Conservation (phyloP, 2,329 filamentous ascomycete species). For the Aspergillus viridinutans region DNA sequence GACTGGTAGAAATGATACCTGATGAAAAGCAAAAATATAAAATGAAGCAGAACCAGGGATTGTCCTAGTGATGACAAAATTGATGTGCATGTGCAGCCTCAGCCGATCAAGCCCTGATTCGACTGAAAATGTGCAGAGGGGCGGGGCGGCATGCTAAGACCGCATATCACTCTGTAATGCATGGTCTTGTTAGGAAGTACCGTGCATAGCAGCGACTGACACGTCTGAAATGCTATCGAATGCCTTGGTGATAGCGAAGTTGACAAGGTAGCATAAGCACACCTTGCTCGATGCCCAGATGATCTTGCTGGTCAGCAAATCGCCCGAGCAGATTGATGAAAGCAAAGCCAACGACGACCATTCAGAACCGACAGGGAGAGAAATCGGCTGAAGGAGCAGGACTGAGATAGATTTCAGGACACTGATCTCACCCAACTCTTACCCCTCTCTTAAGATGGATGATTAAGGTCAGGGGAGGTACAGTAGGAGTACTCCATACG, state of each 20-base stretch:
- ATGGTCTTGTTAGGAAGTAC: neutral
- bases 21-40: neutral
- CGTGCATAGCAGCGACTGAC: neutral
- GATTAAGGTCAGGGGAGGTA: neutral
- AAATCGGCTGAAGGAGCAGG: neutral
- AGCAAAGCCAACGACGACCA: neutral
- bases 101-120: neutral
- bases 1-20: neutral
- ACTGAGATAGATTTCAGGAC: neutral
- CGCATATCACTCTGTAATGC: neutral
- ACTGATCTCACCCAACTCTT: neutral
- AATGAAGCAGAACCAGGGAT: neutral
- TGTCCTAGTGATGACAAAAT: neutral
- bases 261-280: neutral
- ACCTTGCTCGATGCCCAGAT: neutral
- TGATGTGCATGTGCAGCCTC: neutral
- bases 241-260: neutral
- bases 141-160: neutral
- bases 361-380: neutral
- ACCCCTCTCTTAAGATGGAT: neutral
- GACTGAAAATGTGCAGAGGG: neutral
- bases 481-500: neutral
- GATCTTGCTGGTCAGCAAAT: neutral
- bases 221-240: neutral
- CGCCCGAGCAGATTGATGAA: neutral